Conservation (phyloP, 192 early-diverging fungal genomes). For the Rhizophlyctis rosea region DNA sequence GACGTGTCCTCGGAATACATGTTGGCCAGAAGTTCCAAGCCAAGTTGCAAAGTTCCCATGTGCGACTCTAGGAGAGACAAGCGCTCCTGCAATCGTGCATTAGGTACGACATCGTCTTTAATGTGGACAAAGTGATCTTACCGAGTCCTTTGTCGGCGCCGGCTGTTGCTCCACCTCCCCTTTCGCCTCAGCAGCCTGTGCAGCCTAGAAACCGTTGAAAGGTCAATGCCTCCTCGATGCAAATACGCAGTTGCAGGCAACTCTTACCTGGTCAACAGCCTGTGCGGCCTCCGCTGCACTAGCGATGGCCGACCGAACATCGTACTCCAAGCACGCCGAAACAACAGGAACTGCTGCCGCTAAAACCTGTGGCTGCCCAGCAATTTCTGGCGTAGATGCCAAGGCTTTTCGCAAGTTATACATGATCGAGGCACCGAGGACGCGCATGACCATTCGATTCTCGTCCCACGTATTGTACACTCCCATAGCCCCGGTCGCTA, state of each 20-base stretch:
- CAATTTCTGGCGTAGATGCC: constrained; percentile 1
- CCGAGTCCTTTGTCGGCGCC: too few relatives aligned
- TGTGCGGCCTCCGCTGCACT: constrained; percentile 27
- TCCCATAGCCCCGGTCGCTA: constrained; percentile 16
- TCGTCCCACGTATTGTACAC: constrained; percentile 37
- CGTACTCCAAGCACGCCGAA: constrained; percentile 10
- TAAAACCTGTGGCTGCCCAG: constrained; percentile 1
- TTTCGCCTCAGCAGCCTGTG: constrained; percentile 11
- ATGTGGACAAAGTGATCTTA: too few relatives aligned
- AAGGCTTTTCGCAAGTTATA: constrained; percentile 36
- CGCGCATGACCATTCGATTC: constrained; percentile 61
- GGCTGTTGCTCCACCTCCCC: constrained; percentile 27
- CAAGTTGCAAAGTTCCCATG: constrained; percentile 63
- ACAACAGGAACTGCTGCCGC: constrained; percentile 2
- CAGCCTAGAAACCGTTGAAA: too few relatives aligned
- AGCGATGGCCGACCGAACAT: constrained; percentile 4
- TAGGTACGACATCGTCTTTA: too few relatives aligned
- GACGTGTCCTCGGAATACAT: constrained; percentile 61
- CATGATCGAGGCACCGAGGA: constrained; percentile 64
- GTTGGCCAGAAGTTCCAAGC: constrained; percentile 80
- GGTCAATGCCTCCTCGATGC: too few relatives aligned
- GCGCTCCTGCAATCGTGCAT: constrained; percentile 18
- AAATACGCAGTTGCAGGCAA: neutral
- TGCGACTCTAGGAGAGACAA: constrained; percentile 49
- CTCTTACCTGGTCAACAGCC: constrained; percentile 19